These are phyloP conservation scores for Fusarium brachygibbosum DNA, from an alignment of 2,329 filamentous ascomycete species.

Conservation along the genomic window DNA sequence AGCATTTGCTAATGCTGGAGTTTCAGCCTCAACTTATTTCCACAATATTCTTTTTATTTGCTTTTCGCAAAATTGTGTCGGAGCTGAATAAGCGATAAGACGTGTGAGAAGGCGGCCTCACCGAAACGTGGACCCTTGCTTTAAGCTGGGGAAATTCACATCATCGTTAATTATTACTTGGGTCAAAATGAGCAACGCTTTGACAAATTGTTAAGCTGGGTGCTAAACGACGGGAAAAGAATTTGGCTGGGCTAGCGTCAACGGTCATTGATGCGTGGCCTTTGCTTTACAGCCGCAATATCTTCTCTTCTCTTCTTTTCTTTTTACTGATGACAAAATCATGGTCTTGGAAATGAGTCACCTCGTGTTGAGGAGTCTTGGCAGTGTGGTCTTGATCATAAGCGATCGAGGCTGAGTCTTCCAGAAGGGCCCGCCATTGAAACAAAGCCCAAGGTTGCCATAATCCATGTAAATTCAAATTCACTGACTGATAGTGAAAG, in stretches of 20 bases:
- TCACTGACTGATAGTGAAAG: slow-evolving; percentile 1
- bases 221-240: slow-evolving; percentile 22
- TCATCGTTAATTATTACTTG: slow-evolving; percentile 13
- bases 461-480: neutral
- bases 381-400: slow-evolving; percentile 9
- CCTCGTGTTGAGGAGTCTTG: slow-evolving; percentile 25
- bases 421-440: slow-evolving; percentile 19
- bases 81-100: neutral
- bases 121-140: slow-evolving; percentile 16
- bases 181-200: neutral
- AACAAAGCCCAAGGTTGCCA: slow-evolving; percentile 5
- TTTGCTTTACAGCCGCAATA: neutral
- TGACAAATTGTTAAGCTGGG: neutral
- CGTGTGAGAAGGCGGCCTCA: slow-evolving; percentile 21
- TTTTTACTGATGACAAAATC: slow-evolving; percentile 24
- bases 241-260: slow-evolving; percentile 15
- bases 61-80: neutral
- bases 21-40: slow-evolving; percentile 34
- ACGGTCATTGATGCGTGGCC: slow-evolving; percentile 30
- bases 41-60: slow-evolving; percentile 1
- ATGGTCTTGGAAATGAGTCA: slow-evolving; percentile 35
- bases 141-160: slow-evolving; percentile 7
- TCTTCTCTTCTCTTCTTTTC: neutral
- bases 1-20: slow-evolving; percentile 1
- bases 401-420: slow-evolving; percentile 32